Base-by-base conservation (phyloP, 768 basidiomycete genomes). In the Candolleomyces aberdarensis region DNA sequence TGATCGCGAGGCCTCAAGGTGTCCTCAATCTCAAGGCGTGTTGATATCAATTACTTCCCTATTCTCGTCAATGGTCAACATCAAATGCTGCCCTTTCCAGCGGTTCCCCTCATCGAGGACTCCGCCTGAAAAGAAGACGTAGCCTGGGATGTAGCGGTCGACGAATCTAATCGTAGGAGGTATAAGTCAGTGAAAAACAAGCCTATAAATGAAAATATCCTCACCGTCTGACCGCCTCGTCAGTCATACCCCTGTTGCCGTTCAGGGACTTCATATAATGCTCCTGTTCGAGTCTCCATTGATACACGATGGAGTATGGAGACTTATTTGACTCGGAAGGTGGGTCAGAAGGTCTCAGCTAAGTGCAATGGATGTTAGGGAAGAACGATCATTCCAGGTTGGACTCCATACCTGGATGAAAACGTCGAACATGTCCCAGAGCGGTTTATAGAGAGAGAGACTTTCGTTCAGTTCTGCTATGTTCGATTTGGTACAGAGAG, bases 241-340 rank as follows among this genome's bases (percentile, higher is more conserved):
- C 94, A 0, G 86, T 79, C 96, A 98, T 97, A 4, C 96, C 96
- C 36, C 77, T 77, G 5, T 94, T 94, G 41, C 93, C 94, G 63
- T 95, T 96, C 49, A 69, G 69, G 3, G 84, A 78, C 71, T 94
- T 96, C 94, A 97, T 96, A 61, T 83, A 68, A 61, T 89, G 92
- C 67, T 98, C 96, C 73, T 97, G 95, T 70, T 97, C 81, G 41
- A 92, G 72, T 15, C 96, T 80, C 96, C 96, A 98, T 62, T 81
- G 80, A 75, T 96, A 97, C 17, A 97, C 82, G 59, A 88, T 80
- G 19, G 76, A 74, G 63, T 80, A 79, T 22, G 69, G 67, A 47
- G 78, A 76, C 19, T 68, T 51, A 44, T 65, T 62, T 9, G 62
- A 44, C 47, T 66, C 63, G 44, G 65, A 49, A 14, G 77, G 67